These are phyloP conservation scores for Fraxinus xanthoxyloides DNA, from an alignment of 305 asterid species.

Conservation along the genomic window DNA sequence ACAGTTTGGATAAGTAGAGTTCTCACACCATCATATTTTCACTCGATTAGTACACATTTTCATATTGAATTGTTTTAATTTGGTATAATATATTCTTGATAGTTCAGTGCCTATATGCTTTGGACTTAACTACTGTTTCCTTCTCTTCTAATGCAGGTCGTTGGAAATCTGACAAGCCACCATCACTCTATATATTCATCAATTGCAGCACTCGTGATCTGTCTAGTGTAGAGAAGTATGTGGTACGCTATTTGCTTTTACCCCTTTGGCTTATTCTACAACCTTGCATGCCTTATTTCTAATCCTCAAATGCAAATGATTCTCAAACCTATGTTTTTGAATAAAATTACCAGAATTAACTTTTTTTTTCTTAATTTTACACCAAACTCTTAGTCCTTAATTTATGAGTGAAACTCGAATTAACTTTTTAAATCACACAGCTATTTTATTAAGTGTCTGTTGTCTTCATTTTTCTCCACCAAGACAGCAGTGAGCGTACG, in stretches of 20 bases:
- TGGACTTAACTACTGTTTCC: slow-evolving; percentile 16
- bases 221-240: slow-evolving; percentile 76
- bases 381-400: not conserved
- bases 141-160: slow-evolving; percentile 54
- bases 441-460: not conserved
- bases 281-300: not conserved
- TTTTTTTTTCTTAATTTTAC: not conserved
- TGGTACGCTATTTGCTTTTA: slow-evolving; percentile 58
- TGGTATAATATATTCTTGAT: not conserved
- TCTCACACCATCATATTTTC: not conserved
- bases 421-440: not conserved
- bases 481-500: not conserved
- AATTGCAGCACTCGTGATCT: slow-evolving; percentile 87
- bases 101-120: not conserved
- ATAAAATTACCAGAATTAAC: not conserved
- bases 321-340: not conserved
- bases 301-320: not conserved
- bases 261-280: slow-evolving; percentile 11
- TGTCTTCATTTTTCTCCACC: not conserved
- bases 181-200: slow-evolving; percentile 80
- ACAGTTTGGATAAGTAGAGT: not conserved
- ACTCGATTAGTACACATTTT: not conserved
- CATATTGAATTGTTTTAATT: not conserved
- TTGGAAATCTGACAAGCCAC: slow-evolving; percentile 82
- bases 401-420: not conserved